Conservation (phyloP, 768 basidiomycete species). For the Cystobasidium tubakii region DNA sequence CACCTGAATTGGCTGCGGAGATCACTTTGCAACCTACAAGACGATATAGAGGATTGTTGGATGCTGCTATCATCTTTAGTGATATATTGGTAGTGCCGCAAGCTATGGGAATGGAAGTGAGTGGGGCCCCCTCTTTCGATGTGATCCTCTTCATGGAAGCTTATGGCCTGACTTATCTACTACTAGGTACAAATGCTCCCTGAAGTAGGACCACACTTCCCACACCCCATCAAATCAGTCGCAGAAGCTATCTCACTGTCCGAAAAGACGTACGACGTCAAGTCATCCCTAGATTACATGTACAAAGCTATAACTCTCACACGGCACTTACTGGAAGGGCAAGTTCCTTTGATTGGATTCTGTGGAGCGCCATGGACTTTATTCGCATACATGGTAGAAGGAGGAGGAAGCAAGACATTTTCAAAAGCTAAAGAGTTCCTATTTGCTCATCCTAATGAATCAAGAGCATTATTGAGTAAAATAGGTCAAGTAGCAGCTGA, state of each 20-base stretch:
- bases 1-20: conserved; percentile 78
- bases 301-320: conserved; percentile 85
- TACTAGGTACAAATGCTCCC: conserved; percentile 79
- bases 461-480: conserved; percentile 65
- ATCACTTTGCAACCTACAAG: conserved; percentile 91
- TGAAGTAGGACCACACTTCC: conserved; percentile 68
- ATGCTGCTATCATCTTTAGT: conserved; percentile 95
- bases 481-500: conserved; percentile 87
- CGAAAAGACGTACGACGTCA: conserved; percentile 64
- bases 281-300: conserved; percentile 74
- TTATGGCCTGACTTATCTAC: no score
- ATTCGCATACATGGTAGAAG: conserved; percentile 97
- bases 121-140: not conserved
- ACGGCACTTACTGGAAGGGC: conserved; percentile 69
- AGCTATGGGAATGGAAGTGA: conserved; percentile 81
- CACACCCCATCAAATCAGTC: conserved; percentile 73
- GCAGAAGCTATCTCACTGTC: conserved; percentile 67
- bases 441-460: conserved; percentile 79
- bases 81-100: conserved; percentile 98
- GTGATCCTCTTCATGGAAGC: no score
- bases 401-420: conserved; percentile 82
- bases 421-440: conserved; percentile 91
- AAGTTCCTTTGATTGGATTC: conserved; percentile 94
- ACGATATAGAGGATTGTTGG: conserved; percentile 75
- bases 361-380: conserved; percentile 97